phyloP scores from a whole-genome alignment of 495 filamentous ascomycete species.

The Parathielavia hyrcaniae region DNA sequence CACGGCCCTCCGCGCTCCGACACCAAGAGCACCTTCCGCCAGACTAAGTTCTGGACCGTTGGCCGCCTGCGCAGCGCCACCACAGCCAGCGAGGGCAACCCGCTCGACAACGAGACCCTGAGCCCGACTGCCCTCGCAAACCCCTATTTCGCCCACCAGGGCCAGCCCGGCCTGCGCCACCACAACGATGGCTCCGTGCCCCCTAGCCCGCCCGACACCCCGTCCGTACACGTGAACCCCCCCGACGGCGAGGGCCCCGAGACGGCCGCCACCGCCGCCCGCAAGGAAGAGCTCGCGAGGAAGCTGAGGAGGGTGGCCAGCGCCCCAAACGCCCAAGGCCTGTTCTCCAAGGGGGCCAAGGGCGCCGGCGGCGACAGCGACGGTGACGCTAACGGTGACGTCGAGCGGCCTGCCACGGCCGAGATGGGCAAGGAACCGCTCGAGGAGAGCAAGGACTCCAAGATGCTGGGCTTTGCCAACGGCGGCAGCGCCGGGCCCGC shows the following conservation, averaged over 20 bases:
- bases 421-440: constrained; percentile 74
- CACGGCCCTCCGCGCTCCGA: constrained; percentile 14
- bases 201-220: constrained; percentile 91
- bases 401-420: constrained; percentile 69
- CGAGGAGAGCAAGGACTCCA: constrained; percentile 49
- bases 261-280: constrained; percentile 66
- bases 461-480: constrained; percentile 50
- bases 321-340: constrained; percentile 91
- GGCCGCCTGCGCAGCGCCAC: constrained; percentile 75
- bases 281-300: constrained; percentile 87
- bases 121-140: constrained; percentile 94
- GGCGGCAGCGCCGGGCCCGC: constrained; percentile 37
- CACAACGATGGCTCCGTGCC: constrained; percentile 94
- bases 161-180: constrained; percentile 84
- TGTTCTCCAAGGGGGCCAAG: constrained; percentile 63
- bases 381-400: constrained; percentile 18
- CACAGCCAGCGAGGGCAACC: constrained; percentile 88
- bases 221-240: constrained; percentile 64
- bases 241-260: constrained; percentile 50
- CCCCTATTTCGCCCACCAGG: constrained; percentile 95
- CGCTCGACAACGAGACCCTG: constrained; percentile 78
- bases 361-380: constrained; percentile 26
- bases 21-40: constrained; percentile 54
- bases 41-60: constrained; percentile 76
- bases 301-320: constrained; percentile 91